A percentile compares a stretch with the other conserved stretches of the same genome.
Evolutionary conservation across 345 rosid species (phyloP).

Genomic region (Citrus hindsii): DNA sequence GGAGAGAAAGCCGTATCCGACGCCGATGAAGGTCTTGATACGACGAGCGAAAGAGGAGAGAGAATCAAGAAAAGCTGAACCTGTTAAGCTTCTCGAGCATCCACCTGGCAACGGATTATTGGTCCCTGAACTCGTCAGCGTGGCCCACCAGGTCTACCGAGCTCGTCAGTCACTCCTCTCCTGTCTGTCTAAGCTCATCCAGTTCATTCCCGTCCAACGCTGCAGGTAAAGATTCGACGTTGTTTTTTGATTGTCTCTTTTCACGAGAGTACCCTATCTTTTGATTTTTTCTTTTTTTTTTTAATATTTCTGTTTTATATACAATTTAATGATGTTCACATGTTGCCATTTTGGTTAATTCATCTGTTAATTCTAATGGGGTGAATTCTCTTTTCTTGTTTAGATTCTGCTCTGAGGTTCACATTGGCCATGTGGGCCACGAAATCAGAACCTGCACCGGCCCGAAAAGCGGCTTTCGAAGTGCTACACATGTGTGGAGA

Average conservation of each 20-base stretch:
- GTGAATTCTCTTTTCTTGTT: background rate
- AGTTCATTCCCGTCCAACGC: conserved; percentile 48
- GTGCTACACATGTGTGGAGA: conserved; percentile 75
- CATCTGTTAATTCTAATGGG: background rate
- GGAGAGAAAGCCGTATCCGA: conserved; percentile 75
- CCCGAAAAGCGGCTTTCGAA: conserved; percentile 58
- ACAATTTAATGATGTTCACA: background rate
- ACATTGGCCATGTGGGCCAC: conserved; percentile 66
- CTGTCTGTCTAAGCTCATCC: conserved; percentile 50
- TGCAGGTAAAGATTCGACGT: conserved; percentile 45
- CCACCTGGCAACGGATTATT: conserved; percentile 80
- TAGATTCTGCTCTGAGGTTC: conserved; percentile 74
- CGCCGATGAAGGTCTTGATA: conserved; percentile 72
- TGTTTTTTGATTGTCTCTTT: background rate
- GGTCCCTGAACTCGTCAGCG: conserved; percentile 63
- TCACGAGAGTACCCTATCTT: background rate
- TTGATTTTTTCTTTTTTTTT: background rate
- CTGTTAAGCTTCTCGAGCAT: conserved; percentile 61
- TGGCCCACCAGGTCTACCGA: conserved; percentile 58
- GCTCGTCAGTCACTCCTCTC: conserved; percentile 51
- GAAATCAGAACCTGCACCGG: conserved; percentile 80
- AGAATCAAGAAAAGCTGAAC: conserved; percentile 57
- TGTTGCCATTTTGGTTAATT: background rate
- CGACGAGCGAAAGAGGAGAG: conserved; percentile 64
- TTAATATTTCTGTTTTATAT: background rate